Evolutionary conservation across 2,329 filamentous ascomycete species (phyloP).

Genomic region (Sphaceloma murrayae): DNA sequence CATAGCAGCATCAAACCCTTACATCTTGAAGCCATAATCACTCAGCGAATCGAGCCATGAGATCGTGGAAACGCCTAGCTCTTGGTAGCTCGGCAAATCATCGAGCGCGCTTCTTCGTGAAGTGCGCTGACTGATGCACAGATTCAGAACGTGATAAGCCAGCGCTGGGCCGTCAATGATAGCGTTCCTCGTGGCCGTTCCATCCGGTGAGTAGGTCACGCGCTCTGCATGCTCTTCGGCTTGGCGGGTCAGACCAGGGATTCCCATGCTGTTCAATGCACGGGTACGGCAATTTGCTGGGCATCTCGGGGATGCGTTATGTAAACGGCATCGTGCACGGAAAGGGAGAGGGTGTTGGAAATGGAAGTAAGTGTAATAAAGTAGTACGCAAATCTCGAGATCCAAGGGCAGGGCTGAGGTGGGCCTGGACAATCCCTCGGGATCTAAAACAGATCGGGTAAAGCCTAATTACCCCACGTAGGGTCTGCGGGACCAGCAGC

Average conservation of each 20-base stretch:
- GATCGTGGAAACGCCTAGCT: constrained; percentile 51
- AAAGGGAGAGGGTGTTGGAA: no score
- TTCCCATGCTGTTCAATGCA: constrained; percentile 20
- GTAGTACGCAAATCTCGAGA: no score
- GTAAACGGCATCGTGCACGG: no score
- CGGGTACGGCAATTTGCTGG: no score
- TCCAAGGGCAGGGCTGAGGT: no score
- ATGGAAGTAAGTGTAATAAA: no score
- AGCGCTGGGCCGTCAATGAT: constrained; percentile 71
- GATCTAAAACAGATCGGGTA: no score
- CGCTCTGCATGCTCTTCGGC: constrained; percentile 18
- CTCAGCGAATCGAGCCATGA: constrained; percentile 55
- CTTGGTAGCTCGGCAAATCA: constrained; percentile 50
- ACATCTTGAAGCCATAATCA: constrained; percentile 53
- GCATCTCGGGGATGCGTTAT: no score
- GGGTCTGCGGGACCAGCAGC: background rate
- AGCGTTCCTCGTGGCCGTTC: constrained; percentile 24
- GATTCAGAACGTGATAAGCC: constrained; percentile 60
- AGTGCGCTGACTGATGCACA: constrained; percentile 39
- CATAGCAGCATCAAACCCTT: constrained; percentile 3
- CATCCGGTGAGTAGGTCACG: constrained; percentile 1
- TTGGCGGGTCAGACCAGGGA: constrained; percentile 18
- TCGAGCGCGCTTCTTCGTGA: constrained; percentile 40
- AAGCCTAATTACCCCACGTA: no score
- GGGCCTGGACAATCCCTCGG: no score